phyloP scores from a whole-genome alignment of 495 filamentous ascomycete species.

The Penicillium paradoxum region DNA sequence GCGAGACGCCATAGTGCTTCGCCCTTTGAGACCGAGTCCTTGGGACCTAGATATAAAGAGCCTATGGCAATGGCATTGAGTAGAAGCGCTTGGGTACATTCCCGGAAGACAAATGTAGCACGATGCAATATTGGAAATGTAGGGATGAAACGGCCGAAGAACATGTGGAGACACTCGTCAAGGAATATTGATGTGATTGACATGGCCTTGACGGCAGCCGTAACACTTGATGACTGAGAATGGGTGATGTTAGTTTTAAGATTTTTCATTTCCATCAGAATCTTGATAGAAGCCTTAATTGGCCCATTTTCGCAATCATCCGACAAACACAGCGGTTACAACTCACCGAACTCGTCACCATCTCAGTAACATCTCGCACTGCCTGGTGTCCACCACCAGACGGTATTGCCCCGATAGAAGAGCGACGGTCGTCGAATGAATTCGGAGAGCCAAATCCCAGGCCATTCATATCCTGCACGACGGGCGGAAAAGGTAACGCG shows the following conservation, averaged over 20 bases:
- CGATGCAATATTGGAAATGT: conserved; percentile 47
- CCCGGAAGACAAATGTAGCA: conserved; percentile 46
- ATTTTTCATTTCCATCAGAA: neutral
- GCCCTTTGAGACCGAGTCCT: conserved; percentile 42
- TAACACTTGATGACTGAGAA: conserved; percentile 40
- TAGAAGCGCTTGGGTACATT: conserved; percentile 44
- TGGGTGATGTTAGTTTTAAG: conserved; percentile 1
- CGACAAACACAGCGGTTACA: neutral
- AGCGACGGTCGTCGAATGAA: conserved; percentile 34
- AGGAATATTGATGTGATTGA: conserved; percentile 47
- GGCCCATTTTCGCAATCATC: neutral
- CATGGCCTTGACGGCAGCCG: conserved; percentile 43
- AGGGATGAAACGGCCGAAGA: conserved; percentile 47
- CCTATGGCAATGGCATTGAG: conserved; percentile 48
- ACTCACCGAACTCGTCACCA: conserved; percentile 45
- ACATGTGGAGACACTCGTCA: conserved; percentile 48
- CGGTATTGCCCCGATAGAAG: conserved; percentile 38
- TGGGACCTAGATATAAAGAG: conserved; percentile 45
- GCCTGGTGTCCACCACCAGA: conserved; percentile 43
- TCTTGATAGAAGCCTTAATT: neutral
- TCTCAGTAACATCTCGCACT: conserved; percentile 45
- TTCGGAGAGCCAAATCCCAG: conserved; percentile 33
- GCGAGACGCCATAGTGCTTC: conserved; percentile 46
- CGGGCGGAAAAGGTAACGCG: conserved; percentile 36
- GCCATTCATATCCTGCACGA: conserved; percentile 32